A percentile compares a stretch with the other conserved stretches of the same genome.
Evolutionary conservation across 495 filamentous ascomycete species (phyloP).

Genomic region (Xylaria longipes): DNA sequence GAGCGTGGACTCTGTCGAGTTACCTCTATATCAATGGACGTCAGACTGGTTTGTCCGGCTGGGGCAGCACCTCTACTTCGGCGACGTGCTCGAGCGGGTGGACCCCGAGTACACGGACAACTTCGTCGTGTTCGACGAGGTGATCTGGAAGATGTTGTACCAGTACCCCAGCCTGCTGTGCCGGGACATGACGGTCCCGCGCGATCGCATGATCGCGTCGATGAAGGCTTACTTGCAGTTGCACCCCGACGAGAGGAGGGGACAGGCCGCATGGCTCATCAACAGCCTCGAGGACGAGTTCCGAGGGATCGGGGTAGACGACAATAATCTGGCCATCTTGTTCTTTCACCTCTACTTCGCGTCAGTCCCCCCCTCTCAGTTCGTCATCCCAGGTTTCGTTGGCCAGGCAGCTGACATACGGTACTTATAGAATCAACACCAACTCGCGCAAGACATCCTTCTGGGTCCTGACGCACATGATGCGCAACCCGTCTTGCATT

Average conservation of each 20-base stretch:
- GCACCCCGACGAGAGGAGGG: neutral
- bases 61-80: constrained; percentile 27
- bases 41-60: constrained; percentile 28
- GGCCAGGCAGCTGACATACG: constrained; percentile 1
- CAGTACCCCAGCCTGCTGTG: constrained; percentile 26
- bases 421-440: constrained; percentile 26
- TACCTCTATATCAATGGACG: constrained; percentile 16
- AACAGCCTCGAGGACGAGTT: constrained; percentile 29
- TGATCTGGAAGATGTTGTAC: constrained; percentile 30
- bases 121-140: constrained; percentile 29
- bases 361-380: neutral
- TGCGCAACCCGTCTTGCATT: constrained; percentile 25
- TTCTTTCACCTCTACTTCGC: constrained; percentile 29
- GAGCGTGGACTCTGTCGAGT: too few relatives aligned
- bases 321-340: constrained; percentile 26
- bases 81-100: constrained; percentile 22
- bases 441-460: constrained; percentile 32
- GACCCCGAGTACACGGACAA: constrained; percentile 22
- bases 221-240: too few relatives aligned
- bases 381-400: neutral
- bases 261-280: constrained; percentile 26
- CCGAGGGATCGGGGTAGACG: constrained; percentile 20
- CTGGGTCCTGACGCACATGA: constrained; percentile 30
- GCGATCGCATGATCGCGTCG: constrained; percentile 20
- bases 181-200: constrained; percentile 22